Evolutionary conservation across 345 rosid species (phyloP).

Genomic region (Melaleuca quinquenervia): DNA sequence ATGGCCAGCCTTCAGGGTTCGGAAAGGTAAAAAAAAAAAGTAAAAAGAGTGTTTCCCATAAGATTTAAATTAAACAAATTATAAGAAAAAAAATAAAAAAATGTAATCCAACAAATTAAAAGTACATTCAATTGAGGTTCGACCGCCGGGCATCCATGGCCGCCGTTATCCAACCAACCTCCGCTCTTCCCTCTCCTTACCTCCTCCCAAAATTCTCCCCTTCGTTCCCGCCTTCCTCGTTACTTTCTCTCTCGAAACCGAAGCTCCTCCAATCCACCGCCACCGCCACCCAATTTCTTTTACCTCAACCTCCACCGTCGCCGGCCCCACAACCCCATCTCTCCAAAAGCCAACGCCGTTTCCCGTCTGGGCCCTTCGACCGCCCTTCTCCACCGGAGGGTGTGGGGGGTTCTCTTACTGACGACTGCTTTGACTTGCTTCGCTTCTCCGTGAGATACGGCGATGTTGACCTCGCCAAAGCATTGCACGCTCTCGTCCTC

Average conservation of each 20-base stretch:
- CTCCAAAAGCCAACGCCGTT: neutral
- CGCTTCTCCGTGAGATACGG: neutral
- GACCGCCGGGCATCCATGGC: conserved; percentile 19
- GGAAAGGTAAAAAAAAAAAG: too few relatives aligned
- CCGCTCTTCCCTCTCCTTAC: neutral
- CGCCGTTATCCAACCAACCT: conserved; percentile 19
- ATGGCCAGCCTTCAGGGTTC: too few relatives aligned
- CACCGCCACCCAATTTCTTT: neutral
- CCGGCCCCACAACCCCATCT: conserved; percentile 4
- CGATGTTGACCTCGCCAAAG: conserved; percentile 38
- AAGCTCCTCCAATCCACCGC: conserved; percentile 5
- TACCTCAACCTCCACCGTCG: neutral
- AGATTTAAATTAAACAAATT: too few relatives aligned
- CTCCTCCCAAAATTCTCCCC: conserved; percentile 8
- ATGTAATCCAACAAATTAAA: neutral
- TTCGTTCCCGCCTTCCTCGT: conserved; percentile 7
- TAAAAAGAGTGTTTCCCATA: too few relatives aligned
- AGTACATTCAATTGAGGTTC: neutral
- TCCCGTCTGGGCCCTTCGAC: neutral
- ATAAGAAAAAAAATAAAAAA: too few relatives aligned
- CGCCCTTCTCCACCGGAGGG: neutral
- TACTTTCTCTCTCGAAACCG: conserved; percentile 1
- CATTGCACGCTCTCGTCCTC: conserved; percentile 48
- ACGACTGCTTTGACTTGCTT: conserved; percentile 1
- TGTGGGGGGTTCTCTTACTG: conserved; percentile 16